Percentiles rank a stretch among this genome's conserved stretches.
Evolutionary conservation across 495 filamentous ascomycete species (phyloP).

Genomic region (Apiosordaria backusii): DNA sequence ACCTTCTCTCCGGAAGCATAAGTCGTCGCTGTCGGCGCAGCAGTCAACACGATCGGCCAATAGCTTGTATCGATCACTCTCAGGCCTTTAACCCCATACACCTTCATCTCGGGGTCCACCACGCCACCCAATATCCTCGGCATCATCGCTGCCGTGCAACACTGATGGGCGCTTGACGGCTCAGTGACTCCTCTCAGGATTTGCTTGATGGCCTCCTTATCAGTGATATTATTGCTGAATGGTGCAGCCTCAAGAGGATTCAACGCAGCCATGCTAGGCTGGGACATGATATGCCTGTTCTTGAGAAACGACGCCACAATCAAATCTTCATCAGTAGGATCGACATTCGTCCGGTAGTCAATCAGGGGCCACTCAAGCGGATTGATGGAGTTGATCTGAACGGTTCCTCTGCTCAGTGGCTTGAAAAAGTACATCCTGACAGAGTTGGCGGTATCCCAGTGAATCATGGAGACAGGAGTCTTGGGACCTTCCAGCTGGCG

Average conservation of each 20-base stretch:
- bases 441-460: conserved; percentile 36
- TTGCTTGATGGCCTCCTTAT: conserved; percentile 25
- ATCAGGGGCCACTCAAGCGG: conserved; percentile 33
- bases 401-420: conserved; percentile 41
- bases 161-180: conserved; percentile 33
- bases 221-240: conserved; percentile 25
- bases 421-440: conserved; percentile 36
- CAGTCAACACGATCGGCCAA: conserved; percentile 41
- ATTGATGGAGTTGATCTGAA: conserved; percentile 39
- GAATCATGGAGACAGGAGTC: conserved; percentile 24
- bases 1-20: conserved; percentile 53
- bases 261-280: conserved; percentile 40
- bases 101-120: conserved; percentile 45
- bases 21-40: conserved; percentile 45
- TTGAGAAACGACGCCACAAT: conserved; percentile 33
- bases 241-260: conserved; percentile 36
- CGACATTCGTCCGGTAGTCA: conserved; percentile 35
- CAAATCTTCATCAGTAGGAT: conserved; percentile 34
- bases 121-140: conserved; percentile 39
- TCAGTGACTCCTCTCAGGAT: conserved; percentile 29
- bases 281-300: conserved; percentile 38
- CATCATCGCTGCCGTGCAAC: conserved; percentile 49
- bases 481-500: conserved; percentile 25
- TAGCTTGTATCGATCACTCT: conserved; percentile 37
- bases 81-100: conserved; percentile 47